phyloP scores from a whole-genome alignment of 495 filamentous ascomycete species.

The Penicillium bovifimosum region DNA sequence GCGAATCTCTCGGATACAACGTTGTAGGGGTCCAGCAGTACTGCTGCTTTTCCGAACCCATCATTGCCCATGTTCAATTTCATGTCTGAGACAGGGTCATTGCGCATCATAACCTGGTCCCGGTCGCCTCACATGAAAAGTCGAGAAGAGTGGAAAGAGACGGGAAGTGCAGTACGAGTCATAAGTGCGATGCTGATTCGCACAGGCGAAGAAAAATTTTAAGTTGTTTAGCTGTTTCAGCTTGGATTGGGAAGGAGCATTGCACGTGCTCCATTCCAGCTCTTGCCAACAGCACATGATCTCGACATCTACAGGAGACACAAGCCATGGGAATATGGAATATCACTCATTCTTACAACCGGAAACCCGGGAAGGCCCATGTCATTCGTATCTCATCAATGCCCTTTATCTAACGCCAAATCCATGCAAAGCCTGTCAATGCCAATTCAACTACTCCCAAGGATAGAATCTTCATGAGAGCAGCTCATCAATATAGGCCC shows the following conservation, averaged over 20 bases:
- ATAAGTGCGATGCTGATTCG: not conserved
- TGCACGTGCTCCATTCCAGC: not conserved
- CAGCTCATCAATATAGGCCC: slow-evolving; percentile 76
- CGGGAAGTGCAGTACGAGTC: not conserved
- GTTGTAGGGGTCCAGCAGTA: not conserved
- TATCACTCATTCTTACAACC: not conserved
- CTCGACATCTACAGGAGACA: not conserved
- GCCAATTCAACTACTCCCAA: not conserved
- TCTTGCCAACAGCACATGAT: not conserved
- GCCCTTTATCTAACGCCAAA: not conserved
- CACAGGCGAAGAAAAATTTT: not conserved
- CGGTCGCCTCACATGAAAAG: not conserved
- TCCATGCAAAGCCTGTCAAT: not conserved
- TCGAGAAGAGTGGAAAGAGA: not conserved
- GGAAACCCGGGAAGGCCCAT: not conserved
- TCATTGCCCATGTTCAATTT: not conserved
- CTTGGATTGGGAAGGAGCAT: not conserved
- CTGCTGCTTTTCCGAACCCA: not conserved
- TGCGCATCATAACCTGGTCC: not conserved
- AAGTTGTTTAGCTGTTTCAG: not conserved
- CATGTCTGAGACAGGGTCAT: not conserved
- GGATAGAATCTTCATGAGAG: slow-evolving; percentile 40
- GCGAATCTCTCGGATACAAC: not conserved
- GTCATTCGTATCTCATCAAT: not conserved
- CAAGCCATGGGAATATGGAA: not conserved